Evolutionary conservation across 1,284 basidiomycete species (phyloP), one percentile per base, ranked within the genome.

Genomic region (Pseudozyma sp.): DNA sequence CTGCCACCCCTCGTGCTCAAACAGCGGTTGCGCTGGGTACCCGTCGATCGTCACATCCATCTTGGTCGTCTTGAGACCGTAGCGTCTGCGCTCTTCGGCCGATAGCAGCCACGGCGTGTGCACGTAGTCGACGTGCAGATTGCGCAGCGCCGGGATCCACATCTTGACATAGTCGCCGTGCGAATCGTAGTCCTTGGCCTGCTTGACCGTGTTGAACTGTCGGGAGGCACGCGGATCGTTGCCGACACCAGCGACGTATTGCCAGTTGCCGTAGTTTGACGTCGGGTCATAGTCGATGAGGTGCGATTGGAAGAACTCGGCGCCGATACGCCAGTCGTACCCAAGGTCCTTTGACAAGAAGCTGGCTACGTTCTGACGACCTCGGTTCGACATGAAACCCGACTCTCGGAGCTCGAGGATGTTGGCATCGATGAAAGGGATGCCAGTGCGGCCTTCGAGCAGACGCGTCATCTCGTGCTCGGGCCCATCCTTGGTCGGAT

Each of bases 151-250:
- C 0, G 86, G 87, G 3, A 88, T 78, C 88, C 88, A 89, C 24
- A 84, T 79, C 63, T 85, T 84, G 67, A 88, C 85, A 73, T 88
- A 88, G 34, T 86, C 85, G 14, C 85, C 87, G n/a, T 86, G 61
- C 3, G 85, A 80, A 68, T 88, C 87, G 81, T 88, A 88, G 65
- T 88, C 87, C 56, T 86, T 86, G 7, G 86, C 86, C 77, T 89
- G 88, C 80, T 89, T 88, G 82, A 89, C 86, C 13, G 86, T 87
- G 78, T 89, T 89, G 85, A 88, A 88, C 70, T 88, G 87, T 31
- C 88, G 79, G 7, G 85, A 86, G 3, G 87, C 87, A 0, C 88
- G 84, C 5, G 88, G 87, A 71, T 89, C 88, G 78, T 88, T 88
- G 7, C 88, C 88, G 24, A 88, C 87, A 17, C 88, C 88, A n/a